phyloP scores from a whole-genome alignment of 2,329 filamentous ascomycete species.

The Diaporthe eres region DNA sequence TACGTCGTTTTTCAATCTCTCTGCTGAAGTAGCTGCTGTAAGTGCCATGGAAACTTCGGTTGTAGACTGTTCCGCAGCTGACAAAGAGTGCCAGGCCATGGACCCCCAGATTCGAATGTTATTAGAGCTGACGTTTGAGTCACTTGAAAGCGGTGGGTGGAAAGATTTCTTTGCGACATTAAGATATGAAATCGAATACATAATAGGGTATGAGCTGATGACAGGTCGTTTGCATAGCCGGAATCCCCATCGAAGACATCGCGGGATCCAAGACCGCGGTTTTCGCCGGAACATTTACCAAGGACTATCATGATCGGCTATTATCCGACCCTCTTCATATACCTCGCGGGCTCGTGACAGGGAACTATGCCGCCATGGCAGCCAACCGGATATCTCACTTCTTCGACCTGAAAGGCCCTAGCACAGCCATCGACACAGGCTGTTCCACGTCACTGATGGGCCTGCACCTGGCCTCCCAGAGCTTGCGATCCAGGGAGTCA shows the following conservation, averaged over 20 bases:
- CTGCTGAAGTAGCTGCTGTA: slow-evolving; percentile 48
- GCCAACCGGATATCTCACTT: slow-evolving; percentile 59
- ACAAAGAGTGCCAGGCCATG: slow-evolving; percentile 44
- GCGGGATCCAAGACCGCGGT: slow-evolving; percentile 52
- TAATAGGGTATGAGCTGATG: no score
- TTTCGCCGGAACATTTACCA: slow-evolving; percentile 50
- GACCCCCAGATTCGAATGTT: slow-evolving; percentile 51
- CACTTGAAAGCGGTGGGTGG: slow-evolving; percentile 48
- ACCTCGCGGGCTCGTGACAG: slow-evolving; percentile 52
- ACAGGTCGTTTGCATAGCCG: not conserved
- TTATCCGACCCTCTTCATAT: slow-evolving; percentile 45
- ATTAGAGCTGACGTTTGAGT: slow-evolving; percentile 50
- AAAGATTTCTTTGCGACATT: not conserved
- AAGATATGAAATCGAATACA: not conserved
- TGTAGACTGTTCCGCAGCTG: not conserved
- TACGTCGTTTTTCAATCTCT: slow-evolving; percentile 49
- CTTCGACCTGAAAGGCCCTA: slow-evolving; percentile 57
- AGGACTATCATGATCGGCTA: slow-evolving; percentile 50
- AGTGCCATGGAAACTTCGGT: not conserved
- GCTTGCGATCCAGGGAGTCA: not conserved
- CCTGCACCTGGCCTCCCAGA: slow-evolving; percentile 2
- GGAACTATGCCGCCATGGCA: slow-evolving; percentile 52
- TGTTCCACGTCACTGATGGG: slow-evolving; percentile 59
- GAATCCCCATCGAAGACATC: slow-evolving; percentile 43
- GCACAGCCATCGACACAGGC: slow-evolving; percentile 61